phyloP scores from a whole-genome alignment of 2,329 filamentous ascomycete species.

The Aureobasidium sp. region DNA sequence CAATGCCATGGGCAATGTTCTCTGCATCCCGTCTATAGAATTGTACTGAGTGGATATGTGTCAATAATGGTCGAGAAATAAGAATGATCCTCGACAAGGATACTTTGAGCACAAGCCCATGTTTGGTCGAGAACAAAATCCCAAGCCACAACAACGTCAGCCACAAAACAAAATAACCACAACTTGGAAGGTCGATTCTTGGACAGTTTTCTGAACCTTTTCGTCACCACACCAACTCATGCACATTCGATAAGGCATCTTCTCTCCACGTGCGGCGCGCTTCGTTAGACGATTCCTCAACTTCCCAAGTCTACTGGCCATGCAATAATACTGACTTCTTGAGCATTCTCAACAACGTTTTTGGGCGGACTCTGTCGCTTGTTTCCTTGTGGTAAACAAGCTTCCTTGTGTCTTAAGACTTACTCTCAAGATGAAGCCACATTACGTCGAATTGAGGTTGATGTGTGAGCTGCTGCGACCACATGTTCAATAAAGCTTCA shows the following conservation, averaged over 20 bases:
- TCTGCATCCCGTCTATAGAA: too few species aligned
- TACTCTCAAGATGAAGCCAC: not conserved
- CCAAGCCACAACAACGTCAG: not conserved
- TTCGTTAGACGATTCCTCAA: not conserved
- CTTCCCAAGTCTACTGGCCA: not conserved
- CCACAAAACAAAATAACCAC: not conserved
- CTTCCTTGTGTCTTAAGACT: not conserved
- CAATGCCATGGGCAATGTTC: not conserved
- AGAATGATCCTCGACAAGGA: not conserved
- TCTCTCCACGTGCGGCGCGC: not conserved
- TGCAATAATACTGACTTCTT: not conserved
- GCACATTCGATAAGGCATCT: not conserved
- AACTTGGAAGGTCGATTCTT: too few species aligned
- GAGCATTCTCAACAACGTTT: not conserved
- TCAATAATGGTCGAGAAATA: too few species aligned
- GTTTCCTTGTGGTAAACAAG: not conserved
- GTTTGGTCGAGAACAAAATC: not conserved
- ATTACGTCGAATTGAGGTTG: not conserved
- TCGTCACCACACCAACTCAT: not conserved
- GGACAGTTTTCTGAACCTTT: not conserved
- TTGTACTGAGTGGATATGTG: too few species aligned
- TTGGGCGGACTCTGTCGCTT: not conserved
- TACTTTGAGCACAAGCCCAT: conserved; percentile 3
- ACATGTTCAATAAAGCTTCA: not conserved
- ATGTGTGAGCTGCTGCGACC: too few species aligned